Evolutionary conservation across 148 eudicot species (phyloP).

Genomic region (Rhododendron mucronatum): DNA sequence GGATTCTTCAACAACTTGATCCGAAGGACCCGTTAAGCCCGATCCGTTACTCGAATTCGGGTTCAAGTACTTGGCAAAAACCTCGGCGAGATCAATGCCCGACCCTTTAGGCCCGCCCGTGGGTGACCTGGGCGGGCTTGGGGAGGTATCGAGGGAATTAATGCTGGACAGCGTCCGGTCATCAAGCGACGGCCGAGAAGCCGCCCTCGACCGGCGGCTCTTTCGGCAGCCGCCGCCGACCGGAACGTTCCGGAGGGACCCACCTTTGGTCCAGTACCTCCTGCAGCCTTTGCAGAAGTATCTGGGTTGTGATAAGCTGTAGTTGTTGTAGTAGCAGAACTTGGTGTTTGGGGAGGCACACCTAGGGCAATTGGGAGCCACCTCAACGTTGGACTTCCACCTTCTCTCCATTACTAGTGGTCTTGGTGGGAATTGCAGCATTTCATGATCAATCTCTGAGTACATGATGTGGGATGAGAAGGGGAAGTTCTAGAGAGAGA

Average conservation of each 20-base stretch:
- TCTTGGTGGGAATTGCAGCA: conserved; percentile 27
- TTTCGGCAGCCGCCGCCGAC: conserved; percentile 56
- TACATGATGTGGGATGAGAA: conserved; percentile 17
- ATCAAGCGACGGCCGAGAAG: conserved; percentile 10
- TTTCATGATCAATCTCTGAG: conserved; percentile 20
- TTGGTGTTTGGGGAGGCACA: conserved; percentile 61
- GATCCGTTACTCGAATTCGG: conserved; percentile 18
- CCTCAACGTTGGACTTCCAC: conserved; percentile 31
- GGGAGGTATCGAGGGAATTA: background rate
- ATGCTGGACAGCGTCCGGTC: background rate
- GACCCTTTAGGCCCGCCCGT: conserved; percentile 12
- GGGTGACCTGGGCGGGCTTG: background rate
- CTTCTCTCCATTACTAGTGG: conserved; percentile 26
- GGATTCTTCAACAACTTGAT: conserved; percentile 8
- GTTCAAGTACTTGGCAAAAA: conserved; percentile 67
- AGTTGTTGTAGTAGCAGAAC: conserved; percentile 63
- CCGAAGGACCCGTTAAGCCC: conserved; percentile 16
- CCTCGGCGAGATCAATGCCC: conserved; percentile 71
- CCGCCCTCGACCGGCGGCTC: conserved; percentile 32
- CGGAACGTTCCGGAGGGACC: conserved; percentile 52
- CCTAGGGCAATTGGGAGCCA: conserved; percentile 61
- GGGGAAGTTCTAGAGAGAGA: background rate
- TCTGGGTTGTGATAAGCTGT: conserved; percentile 56
- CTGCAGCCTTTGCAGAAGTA: conserved; percentile 60
- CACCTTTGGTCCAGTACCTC: conserved; percentile 67